phyloP scores from a whole-genome alignment of 805 yeast genomes.

The Yamadazyma takamatsuzukensis region DNA sequence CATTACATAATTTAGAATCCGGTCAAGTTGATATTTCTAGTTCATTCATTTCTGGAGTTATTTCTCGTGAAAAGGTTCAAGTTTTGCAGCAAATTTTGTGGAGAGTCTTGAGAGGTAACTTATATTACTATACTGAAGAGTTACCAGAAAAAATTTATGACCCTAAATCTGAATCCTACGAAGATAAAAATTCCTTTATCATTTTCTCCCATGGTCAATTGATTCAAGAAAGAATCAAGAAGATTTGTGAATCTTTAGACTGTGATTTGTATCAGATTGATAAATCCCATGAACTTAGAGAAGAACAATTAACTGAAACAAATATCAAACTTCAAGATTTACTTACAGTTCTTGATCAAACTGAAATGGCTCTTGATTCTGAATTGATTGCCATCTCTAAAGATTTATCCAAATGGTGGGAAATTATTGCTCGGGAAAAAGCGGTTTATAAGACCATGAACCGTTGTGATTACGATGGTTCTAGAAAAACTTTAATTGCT shows the following conservation, averaged over 20 bases:
- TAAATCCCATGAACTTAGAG: constrained; percentile 22
- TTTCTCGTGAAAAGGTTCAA: constrained; percentile 64
- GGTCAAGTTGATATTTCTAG: constrained; percentile 29
- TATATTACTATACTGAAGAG: constrained; percentile 71
- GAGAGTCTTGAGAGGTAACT: constrained; percentile 91
- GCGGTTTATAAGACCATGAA: constrained; percentile 77
- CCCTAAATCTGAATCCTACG: constrained; percentile 48
- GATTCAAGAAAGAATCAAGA: constrained; percentile 66
- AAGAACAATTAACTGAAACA: constrained; percentile 25
- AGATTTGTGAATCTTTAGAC: constrained; percentile 86
- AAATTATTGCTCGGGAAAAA: constrained; percentile 64
- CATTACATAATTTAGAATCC: constrained; percentile 23
- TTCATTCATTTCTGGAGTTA: constrained; percentile 72
- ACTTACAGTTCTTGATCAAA: constrained; percentile 30
- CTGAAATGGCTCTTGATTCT: constrained; percentile 60
- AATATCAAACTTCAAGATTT: constrained; percentile 30
- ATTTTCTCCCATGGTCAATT: constrained; percentile 88
- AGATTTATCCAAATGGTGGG: constrained; percentile 72
- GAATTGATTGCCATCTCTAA: constrained; percentile 78
- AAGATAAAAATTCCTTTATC: constrained; percentile 78
- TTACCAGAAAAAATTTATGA: constrained; percentile 69
- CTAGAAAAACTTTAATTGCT: constrained; percentile 83
- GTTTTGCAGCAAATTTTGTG: constrained; percentile 80
- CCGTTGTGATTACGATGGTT: constrained; percentile 72
- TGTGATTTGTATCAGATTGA: constrained; percentile 71